These are phyloP conservation scores for Pseudopyrenochaeta lycopersici DNA, from an alignment of 2,329 filamentous ascomycete genomes.

Conservation along the genomic window DNA sequence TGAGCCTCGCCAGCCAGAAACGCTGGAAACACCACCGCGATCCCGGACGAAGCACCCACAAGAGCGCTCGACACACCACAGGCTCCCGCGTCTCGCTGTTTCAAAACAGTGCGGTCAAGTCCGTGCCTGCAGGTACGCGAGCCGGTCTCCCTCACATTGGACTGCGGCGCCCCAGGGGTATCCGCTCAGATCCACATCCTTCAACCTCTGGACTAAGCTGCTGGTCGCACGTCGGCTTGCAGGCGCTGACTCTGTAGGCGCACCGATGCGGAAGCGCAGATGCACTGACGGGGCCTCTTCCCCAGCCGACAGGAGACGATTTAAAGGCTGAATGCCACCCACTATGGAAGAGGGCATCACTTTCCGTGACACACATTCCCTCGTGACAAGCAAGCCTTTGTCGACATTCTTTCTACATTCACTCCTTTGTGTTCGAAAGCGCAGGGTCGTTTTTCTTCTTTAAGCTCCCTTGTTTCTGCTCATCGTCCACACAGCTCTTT, in stretches of 20 bases:
- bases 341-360: slow-evolving; percentile 30
- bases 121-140: slow-evolving; percentile 15
- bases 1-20: slow-evolving; percentile 23
- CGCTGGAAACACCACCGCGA: slow-evolving; percentile 22
- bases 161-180: slow-evolving; percentile 25
- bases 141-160: slow-evolving; percentile 33
- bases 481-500: slow-evolving; percentile 5
- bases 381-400: slow-evolving; percentile 44
- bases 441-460: slow-evolving; percentile 44
- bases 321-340: slow-evolving; percentile 32
- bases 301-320: slow-evolving; percentile 14
- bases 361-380: slow-evolving; percentile 34
- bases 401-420: slow-evolving; percentile 42
- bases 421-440: slow-evolving; percentile 37
- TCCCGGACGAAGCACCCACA: slow-evolving; percentile 9
- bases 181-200: slow-evolving; percentile 21
- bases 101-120: slow-evolving; percentile 33
- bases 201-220: slow-evolving; percentile 18
- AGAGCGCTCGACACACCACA: slow-evolving; percentile 19
- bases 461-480: slow-evolving; percentile 27
- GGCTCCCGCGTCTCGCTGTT: slow-evolving; percentile 32
- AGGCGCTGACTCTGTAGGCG: slow-evolving; percentile 27
- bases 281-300: slow-evolving; percentile 20
- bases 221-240: slow-evolving; percentile 33
- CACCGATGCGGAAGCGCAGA: slow-evolving; percentile 25